These are phyloP conservation scores for Glaciozyma antarctica DNA, from an alignment of 768 basidiomycete species.

Conservation along the genomic window DNA sequence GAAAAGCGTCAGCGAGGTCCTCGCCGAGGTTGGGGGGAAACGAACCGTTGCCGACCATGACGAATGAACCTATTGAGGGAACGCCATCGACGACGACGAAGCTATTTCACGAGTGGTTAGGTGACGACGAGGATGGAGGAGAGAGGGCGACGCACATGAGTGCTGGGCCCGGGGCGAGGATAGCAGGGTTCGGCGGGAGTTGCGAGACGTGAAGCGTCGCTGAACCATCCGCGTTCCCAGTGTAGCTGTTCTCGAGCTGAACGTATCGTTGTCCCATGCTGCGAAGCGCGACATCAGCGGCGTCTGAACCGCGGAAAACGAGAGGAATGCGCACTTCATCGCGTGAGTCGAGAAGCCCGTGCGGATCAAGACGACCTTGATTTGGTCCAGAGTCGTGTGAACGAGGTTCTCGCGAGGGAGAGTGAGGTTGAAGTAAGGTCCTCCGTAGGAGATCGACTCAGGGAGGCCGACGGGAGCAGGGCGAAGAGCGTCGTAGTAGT, in stretches of 20 bases:
- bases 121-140: no score
- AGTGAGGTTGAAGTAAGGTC: constrained; percentile 61
- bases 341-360: constrained; percentile 50
- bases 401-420: neutral
- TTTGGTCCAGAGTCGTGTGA: constrained; percentile 44
- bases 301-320: neutral
- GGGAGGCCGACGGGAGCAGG: constrained; percentile 57
- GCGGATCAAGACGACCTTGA: constrained; percentile 63
- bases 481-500: constrained; percentile 56
- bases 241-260: constrained; percentile 71
- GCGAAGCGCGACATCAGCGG: neutral
- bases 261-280: constrained; percentile 8
- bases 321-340: constrained; percentile 45
- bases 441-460: constrained; percentile 50
- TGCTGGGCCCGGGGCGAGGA: constrained; percentile 78
- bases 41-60: no score
- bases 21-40: no score
- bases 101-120: no score
- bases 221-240: constrained; percentile 61
- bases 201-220: constrained; percentile 70
- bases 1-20: no score
- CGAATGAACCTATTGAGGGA: no score
- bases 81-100: no score
- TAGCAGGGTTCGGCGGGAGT: constrained; percentile 66
- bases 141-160: neutral